Evolutionary conservation across 2,329 filamentous ascomycete species (phyloP), one percentile per base, ranked within the genome.

Genomic region (Sarocladiaceae sp.): DNA sequence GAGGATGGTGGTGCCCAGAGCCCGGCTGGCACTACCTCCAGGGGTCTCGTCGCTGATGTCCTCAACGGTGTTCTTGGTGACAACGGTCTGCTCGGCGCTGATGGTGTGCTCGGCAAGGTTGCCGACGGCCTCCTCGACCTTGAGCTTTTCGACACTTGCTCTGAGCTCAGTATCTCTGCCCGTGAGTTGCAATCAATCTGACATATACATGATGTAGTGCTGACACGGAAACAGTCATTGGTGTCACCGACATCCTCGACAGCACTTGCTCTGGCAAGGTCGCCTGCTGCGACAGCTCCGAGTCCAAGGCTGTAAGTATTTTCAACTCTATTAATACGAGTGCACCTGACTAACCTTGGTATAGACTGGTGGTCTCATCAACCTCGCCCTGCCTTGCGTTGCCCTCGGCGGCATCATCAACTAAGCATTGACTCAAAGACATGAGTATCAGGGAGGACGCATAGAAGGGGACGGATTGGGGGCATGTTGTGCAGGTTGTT

Each of bases 281-380:
- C 23, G 40, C 40, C 18, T 44, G 40, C 22, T 44, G 40, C 40
- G 40, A 44, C 18, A 23, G 40, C 12, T 26, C 40, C 28, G 40
- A 44, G 40, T 44, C 40, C 17, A 44, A 7, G 11, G 40, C 40
- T n/a, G 40, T 44, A 44, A 26, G 40, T 44, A 22, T 4, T 40
- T 4, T 20, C 17, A 6, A 22, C 7, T 37, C 10, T n/a, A 37
- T 11, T n/a, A 37, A 11, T n/a, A 6, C n/a, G 35, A 10, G 6
- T 12, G 18, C 35, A 37, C 11, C n/a, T 37, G 8, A 10, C 11
- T 11, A 17, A 10, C n/a, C 7, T 37, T 37, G 8, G 11, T 12
- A 7, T n/a, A 44, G 40, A 44, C 40, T 44, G 40, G 40, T 22
- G 40, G 40, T 10, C 40, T 44, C 23, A 44, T 44, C 40, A 44